These are phyloP conservation scores for Serendipita sp. DNA, from an alignment of 768 basidiomycete genomes.

Conservation along the genomic window DNA sequence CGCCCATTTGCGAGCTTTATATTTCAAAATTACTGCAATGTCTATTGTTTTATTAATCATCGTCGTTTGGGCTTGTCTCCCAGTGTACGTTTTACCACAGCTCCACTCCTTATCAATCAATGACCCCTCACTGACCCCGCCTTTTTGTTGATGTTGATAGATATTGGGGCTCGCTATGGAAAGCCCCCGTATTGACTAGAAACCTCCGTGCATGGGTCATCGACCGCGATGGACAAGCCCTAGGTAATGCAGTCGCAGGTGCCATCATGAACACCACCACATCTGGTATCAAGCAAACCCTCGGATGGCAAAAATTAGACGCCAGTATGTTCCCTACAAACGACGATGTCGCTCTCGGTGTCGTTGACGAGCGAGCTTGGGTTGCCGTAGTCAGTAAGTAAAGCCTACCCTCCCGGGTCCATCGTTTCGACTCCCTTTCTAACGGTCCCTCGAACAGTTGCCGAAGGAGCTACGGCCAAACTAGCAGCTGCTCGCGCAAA, in stretches of 20 bases:
- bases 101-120: conserved; percentile 12
- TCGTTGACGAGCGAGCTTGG: conserved; percentile 27
- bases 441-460: conserved; percentile 15
- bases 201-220: conserved; percentile 27
- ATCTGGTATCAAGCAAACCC: conserved; percentile 11
- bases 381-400: conserved; percentile 26
- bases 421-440: background rate
- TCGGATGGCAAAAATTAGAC: conserved; percentile 16
- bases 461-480: conserved; percentile 21
- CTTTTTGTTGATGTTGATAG: conserved; percentile 10
- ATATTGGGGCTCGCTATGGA: conserved; percentile 17
- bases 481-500: conserved; percentile 22
- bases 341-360: conserved; percentile 19
- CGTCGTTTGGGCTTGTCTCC: conserved; percentile 27
- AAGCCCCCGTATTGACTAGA: conserved; percentile 13
- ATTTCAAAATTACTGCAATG: conserved; percentile 20
- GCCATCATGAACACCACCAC: conserved; percentile 17
- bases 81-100: conserved; percentile 20
- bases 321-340: conserved; percentile 15
- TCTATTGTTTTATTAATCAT: conserved; percentile 20
- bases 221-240: conserved; percentile 23
- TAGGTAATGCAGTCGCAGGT: conserved; percentile 20
- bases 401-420: background rate
- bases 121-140: background rate
- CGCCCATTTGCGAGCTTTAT: conserved; percentile 15